Conservation (phyloP, 768 basidiomycete species). For the Lentinula edodes region DNA sequence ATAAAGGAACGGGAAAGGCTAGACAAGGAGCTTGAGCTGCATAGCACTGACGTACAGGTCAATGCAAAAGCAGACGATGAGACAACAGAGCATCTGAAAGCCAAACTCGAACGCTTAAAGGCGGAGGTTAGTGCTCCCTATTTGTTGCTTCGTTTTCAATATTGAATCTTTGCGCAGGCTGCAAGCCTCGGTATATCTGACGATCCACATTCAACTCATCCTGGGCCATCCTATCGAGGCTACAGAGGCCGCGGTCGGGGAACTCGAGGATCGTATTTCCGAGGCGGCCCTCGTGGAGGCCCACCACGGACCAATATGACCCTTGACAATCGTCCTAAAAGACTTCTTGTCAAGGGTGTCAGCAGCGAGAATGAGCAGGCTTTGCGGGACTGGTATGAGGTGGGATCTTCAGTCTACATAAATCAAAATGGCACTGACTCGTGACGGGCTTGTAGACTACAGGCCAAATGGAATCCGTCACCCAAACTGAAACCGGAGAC, state of each 20-base stretch:
- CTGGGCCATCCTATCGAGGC: slow-evolving; percentile 50
- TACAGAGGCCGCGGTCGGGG: slow-evolving; percentile 68
- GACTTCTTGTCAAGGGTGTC: slow-evolving; percentile 69
- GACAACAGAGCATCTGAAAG: slow-evolving; percentile 66
- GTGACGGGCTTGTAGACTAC: slow-evolving; percentile 38
- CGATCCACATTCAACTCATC: slow-evolving; percentile 30
- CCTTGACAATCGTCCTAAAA: slow-evolving; percentile 85
- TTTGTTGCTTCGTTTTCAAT: neutral
- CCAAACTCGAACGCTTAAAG: slow-evolving; percentile 70
- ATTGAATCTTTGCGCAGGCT: slow-evolving; percentile 38
- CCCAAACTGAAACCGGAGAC: slow-evolving; percentile 49
- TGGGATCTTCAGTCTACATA: slow-evolving; percentile 19
- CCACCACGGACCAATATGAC: slow-evolving; percentile 73
- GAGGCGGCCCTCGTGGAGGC: slow-evolving; percentile 58
- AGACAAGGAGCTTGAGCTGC: slow-evolving; percentile 81
- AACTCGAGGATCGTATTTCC: slow-evolving; percentile 50
- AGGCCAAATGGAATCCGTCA: slow-evolving; percentile 66
- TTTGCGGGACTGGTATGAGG: slow-evolving; percentile 83
- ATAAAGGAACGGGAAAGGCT: slow-evolving; percentile 58
- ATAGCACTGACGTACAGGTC: slow-evolving; percentile 30
- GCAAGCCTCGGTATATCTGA: slow-evolving; percentile 69
- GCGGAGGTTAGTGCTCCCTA: slow-evolving; percentile 54
- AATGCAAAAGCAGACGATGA: slow-evolving; percentile 26
- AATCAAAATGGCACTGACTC: slow-evolving; percentile 5
- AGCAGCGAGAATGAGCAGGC: slow-evolving; percentile 45